phyloP scores from a whole-genome alignment of 2,329 filamentous ascomycete genomes.

The Domatiomyces catenatus region DNA sequence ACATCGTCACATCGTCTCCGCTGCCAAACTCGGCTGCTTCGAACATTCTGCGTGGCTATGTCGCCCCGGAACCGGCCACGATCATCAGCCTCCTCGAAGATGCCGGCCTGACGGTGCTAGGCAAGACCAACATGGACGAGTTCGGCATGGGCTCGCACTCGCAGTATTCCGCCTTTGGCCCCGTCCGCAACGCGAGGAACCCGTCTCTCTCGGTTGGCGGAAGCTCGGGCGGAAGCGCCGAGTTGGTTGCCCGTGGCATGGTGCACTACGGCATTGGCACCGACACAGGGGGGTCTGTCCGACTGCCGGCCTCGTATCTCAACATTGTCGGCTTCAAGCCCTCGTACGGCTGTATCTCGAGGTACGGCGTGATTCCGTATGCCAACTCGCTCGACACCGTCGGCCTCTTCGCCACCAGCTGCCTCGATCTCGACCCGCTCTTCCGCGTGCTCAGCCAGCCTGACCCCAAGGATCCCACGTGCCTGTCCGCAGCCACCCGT shows the following conservation, averaged over 20 bases:
- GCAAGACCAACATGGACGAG: conserved; percentile 89
- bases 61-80: conserved; percentile 67
- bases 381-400: conserved; percentile 89
- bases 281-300: conserved; percentile 80
- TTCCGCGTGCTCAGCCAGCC: conserved; percentile 40
- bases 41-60: conserved; percentile 51
- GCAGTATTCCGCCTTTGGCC: conserved; percentile 49
- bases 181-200: conserved; percentile 37
- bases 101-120: conserved; percentile 48
- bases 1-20: conserved; percentile 47
- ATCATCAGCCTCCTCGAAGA: conserved; percentile 54
- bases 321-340: conserved; percentile 78
- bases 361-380: conserved; percentile 77
- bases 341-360: conserved; percentile 72
- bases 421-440: conserved; percentile 37
- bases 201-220: conserved; percentile 56
- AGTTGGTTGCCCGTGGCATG: conserved; percentile 45
- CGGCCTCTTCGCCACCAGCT: conserved; percentile 50
- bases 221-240: conserved; percentile 85
- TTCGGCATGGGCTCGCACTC: conserved; percentile 90
- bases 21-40: conserved; percentile 76
- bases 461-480: conserved; percentile 63
- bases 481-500: conserved; percentile 43
- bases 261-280: conserved; percentile 58
- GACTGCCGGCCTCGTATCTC: conserved; percentile 76